Conservation (phyloP, 805 yeast genomes). For the Maudiozyma barnettii region DNA sequence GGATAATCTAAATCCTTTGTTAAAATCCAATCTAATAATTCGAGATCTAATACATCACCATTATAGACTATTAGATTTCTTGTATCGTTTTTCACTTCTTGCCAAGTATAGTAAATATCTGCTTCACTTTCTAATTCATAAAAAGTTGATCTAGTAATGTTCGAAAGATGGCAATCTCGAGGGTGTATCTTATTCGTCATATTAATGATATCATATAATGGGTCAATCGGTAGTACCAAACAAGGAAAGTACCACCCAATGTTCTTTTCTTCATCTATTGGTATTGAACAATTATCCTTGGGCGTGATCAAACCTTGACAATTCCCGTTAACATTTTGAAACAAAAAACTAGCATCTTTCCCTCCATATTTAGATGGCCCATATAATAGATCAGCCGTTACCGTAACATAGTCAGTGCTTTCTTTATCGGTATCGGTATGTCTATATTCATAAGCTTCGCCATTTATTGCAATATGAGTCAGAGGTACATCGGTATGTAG, state of each 20-base stretch:
- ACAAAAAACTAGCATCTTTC: constrained; percentile 69
- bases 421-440: no score
- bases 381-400: background rate
- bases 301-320: constrained; percentile 74
- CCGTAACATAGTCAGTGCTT: background rate
- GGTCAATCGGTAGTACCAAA: constrained; percentile 42
- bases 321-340: constrained; percentile 88
- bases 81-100: constrained; percentile 56
- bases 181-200: constrained; percentile 57
- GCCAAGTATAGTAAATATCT: constrained; percentile 86
- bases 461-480: constrained; percentile 49
- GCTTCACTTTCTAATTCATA: constrained; percentile 54
- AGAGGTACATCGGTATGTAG: constrained; percentile 1
- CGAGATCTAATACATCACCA: constrained; percentile 80
- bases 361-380: constrained; percentile 89
- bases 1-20: constrained; percentile 66
- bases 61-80: constrained; percentile 81
- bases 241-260: constrained; percentile 98
- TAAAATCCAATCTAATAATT: constrained; percentile 65
- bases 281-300: constrained; percentile 60
- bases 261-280: constrained; percentile 47
- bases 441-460: constrained; percentile 47
- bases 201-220: constrained; percentile 19
- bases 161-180: constrained; percentile 84
- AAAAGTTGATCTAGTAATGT: constrained; percentile 57